Evolutionary conservation across 495 filamentous ascomycete genomes (phyloP).

Genomic region (Cladorrhinum samala): DNA sequence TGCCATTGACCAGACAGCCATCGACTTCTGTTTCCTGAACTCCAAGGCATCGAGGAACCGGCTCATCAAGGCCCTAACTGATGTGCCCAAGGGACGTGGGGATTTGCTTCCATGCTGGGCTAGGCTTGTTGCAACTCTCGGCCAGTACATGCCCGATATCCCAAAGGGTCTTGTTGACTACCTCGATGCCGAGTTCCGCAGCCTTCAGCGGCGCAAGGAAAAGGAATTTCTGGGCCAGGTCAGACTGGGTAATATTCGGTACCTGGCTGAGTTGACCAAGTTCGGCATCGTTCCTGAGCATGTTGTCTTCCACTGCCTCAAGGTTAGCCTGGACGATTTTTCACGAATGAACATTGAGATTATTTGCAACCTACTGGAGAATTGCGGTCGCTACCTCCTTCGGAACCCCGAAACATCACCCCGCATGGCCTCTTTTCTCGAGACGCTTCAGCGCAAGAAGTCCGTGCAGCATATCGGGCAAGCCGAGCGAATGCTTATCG

Average conservation of each 20-base stretch:
- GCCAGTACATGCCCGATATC: slow-evolving; percentile 88
- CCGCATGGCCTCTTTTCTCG: slow-evolving; percentile 86
- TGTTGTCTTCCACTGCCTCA: slow-evolving; percentile 97
- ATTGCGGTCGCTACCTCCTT: slow-evolving; percentile 90
- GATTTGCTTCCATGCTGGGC: slow-evolving; percentile 91
- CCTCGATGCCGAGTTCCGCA: slow-evolving; percentile 94
- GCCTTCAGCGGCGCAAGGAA: slow-evolving; percentile 93
- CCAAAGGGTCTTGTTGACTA: slow-evolving; percentile 88
- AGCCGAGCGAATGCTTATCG: slow-evolving; percentile 95
- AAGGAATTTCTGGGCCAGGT: slow-evolving; percentile 97
- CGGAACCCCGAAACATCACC: slow-evolving; percentile 91
- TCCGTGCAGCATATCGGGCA: slow-evolving; percentile 89
- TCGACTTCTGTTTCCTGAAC: slow-evolving; percentile 97
- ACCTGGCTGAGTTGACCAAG: slow-evolving; percentile 94
- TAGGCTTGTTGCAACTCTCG: slow-evolving; percentile 87
- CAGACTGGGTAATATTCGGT: slow-evolving; percentile 88
- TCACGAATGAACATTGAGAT: slow-evolving; percentile 99
- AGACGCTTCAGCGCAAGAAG: slow-evolving; percentile 95
- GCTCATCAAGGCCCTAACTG: slow-evolving; percentile 85
- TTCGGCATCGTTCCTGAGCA: slow-evolving; percentile 98
- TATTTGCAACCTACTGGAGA: slow-evolving; percentile 93
- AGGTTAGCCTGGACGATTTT: slow-evolving; percentile 95
- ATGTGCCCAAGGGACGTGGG: slow-evolving; percentile 86
- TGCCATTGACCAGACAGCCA: slow-evolving; percentile 79
- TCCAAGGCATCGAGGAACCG: slow-evolving; percentile 96